Evolutionary conservation across 2,329 filamentous ascomycete species (phyloP).

Genomic region (Fusarium sp.): DNA sequence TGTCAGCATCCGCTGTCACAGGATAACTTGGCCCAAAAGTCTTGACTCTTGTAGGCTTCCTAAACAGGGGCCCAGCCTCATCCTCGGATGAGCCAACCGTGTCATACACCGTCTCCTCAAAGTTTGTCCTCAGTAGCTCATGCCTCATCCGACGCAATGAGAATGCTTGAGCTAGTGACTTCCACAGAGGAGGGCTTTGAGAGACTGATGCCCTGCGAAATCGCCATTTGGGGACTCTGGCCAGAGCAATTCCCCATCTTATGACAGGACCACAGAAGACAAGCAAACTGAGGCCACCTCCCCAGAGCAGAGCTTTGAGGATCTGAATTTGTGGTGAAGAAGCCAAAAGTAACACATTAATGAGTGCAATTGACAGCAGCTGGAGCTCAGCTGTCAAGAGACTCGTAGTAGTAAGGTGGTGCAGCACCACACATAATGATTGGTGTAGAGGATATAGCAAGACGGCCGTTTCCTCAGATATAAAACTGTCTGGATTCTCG

Average conservation of each 20-base stretch:
- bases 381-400: constrained; percentile 89
- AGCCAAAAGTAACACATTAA: constrained; percentile 84
- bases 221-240: constrained; percentile 91
- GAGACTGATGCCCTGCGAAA: constrained; percentile 70
- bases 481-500: constrained; percentile 46
- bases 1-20: constrained; percentile 19
- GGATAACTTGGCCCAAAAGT: constrained; percentile 45
- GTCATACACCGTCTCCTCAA: constrained; percentile 50
- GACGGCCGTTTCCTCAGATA: constrained; percentile 69
- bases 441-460: constrained; percentile 88
- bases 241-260: constrained; percentile 85
- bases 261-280: constrained; percentile 80
- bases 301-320: constrained; percentile 86
- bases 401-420: constrained; percentile 89
- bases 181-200: constrained; percentile 53
- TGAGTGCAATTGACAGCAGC: constrained; percentile 82
- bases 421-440: constrained; percentile 77
- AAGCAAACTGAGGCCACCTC: constrained; percentile 82
- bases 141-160: constrained; percentile 62
- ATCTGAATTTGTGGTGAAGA: constrained; percentile 86
- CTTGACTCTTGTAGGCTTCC: constrained; percentile 43
- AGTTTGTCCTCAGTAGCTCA: constrained; percentile 49
- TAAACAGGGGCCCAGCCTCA: constrained; percentile 41
- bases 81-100: constrained; percentile 49
- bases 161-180: constrained; percentile 54